Evolutionary conservation across 78 protist species (phyloP).

Genomic region (Emiliania huxleyi): DNA sequence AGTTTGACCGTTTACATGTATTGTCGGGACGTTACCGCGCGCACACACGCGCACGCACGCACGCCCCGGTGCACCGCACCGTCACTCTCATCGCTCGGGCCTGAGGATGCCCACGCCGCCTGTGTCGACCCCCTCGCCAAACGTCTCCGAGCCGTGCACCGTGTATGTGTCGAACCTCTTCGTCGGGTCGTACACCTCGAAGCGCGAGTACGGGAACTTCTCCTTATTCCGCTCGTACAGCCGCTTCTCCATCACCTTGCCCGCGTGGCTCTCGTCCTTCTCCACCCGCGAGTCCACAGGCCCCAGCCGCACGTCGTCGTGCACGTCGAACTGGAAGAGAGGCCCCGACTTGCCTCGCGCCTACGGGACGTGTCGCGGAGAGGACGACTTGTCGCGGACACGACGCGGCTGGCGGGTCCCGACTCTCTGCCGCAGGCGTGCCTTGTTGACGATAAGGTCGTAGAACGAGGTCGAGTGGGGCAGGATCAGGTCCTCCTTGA

Average conservation of each 20-base stretch:
- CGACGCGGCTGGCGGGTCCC: too few species aligned
- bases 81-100: too few species aligned
- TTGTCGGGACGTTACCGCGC: too few species aligned
- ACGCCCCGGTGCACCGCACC: too few species aligned
- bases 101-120: too few species aligned
- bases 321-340: slow-evolving; percentile 85
- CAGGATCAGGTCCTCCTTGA: slow-evolving; percentile 87
- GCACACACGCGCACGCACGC: too few species aligned
- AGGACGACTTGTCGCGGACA: too few species aligned
- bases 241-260: slow-evolving; percentile 69
- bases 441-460: slow-evolving; percentile 80
- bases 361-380: too few species aligned
- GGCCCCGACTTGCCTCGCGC: slow-evolving; percentile 93
- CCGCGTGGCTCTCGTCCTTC: slow-evolving; percentile 91
- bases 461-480: slow-evolving; percentile 82
- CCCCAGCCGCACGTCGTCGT: slow-evolving; percentile 83
- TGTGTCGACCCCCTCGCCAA: not conserved
- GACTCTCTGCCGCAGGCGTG: too few species aligned
- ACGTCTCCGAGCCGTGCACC: not conserved
- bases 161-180: slow-evolving; percentile 24
- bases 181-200: slow-evolving; percentile 77
- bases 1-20: too few species aligned
- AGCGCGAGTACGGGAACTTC: slow-evolving; percentile 84
- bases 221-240: slow-evolving; percentile 90
- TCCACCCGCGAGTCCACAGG: slow-evolving; percentile 72